Base-by-base conservation (phyloP, 768 basidiomycete species). In the Leucosporidium scottii region DNA sequence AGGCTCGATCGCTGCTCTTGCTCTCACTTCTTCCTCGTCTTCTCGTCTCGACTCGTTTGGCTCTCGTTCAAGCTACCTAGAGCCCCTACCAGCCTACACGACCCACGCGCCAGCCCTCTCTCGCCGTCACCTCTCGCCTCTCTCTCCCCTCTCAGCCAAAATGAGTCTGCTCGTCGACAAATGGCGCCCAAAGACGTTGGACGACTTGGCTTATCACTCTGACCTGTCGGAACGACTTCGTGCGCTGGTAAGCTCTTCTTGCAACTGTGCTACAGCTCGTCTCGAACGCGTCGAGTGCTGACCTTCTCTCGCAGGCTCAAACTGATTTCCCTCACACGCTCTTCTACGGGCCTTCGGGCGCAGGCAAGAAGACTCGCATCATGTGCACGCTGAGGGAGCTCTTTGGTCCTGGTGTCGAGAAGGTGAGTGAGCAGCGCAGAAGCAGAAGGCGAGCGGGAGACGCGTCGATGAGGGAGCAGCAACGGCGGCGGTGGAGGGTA, bases 241-340 rank as follows among this genome's bases (percentile, higher is more conserved):
- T 68, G 88, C 93, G 3, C 81, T 97, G 69, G 91, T 90, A 47
- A 59, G 80, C 47, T 39, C n/a, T 8, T 31, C 65, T 58, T 30
- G 54, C 49, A 44, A 25, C n/a, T 81, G 77, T 27, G 23, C 4
- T 13, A 49, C n/a, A 64, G 12, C 20, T 15, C 4, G 17, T 60
- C n/a, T n/a, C 44, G 57, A 28, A 15, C 18, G 31, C 18, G 13
- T 63, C 64, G 25, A 9, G 1, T 25, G 31, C 28, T 21, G 20
- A 21, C 18, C 27, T 20, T 30, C 44, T n/a, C 36, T 25, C 28
- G 25, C 75, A 92, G 90, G 87, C 93, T 0, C 86, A 1, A 87
- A 90, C 91, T 1, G 93, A 98, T 81, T 97, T 99, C 77, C 94
- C 94, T 12, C 94, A 99, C 77, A 87, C 96, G 81, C 84, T 99